A percentile compares a stretch with the other conserved stretches of the same genome.
Conservation (phyloP, 495 filamentous ascomycete species). For the Penicillium mononematosum region DNA sequence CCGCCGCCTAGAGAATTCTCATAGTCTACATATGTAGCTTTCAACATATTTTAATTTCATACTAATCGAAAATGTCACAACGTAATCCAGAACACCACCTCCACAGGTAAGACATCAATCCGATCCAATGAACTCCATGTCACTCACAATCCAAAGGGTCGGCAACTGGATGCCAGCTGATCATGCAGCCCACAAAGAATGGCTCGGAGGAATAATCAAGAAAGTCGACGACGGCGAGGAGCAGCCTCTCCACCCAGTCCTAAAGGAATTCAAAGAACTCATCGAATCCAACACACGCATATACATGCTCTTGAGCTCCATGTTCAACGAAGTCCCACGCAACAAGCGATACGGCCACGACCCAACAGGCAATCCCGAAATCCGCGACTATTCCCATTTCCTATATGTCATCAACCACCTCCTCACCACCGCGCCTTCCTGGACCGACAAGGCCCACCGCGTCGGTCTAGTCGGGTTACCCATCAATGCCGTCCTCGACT, state of each 20-base stretch:
- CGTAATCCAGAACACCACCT: constrained; percentile 15
- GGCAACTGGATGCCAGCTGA: constrained; percentile 43
- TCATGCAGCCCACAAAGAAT: constrained; percentile 32
- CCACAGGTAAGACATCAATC: constrained; percentile 11
- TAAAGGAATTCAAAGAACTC: constrained; percentile 45
- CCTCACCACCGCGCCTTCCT: constrained; percentile 60
- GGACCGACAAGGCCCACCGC: constrained; percentile 50
- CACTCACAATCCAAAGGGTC: constrained; percentile 13
- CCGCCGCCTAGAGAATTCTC: too few relatives aligned
- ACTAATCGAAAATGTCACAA: not conserved
- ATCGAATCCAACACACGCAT: constrained; percentile 45
- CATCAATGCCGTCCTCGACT: constrained; percentile 67
- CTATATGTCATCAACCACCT: constrained; percentile 63
- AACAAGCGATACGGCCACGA: constrained; percentile 55
- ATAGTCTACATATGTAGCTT: too few relatives aligned
- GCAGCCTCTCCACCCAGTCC: constrained; percentile 31
- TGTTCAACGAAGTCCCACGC: constrained; percentile 67
- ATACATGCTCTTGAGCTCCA: constrained; percentile 42
- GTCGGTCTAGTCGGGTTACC: constrained; percentile 67
- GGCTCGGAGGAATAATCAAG: constrained; percentile 37
- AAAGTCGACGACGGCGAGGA: constrained; percentile 26
- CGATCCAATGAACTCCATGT: not conserved
- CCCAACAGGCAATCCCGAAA: constrained; percentile 58
- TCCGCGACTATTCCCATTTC: constrained; percentile 65
- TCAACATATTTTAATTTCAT: too few relatives aligned